These are phyloP conservation scores for Thyridium curvatum DNA, from an alignment of 2,329 filamentous ascomycete genomes.

Conservation along the genomic window DNA sequence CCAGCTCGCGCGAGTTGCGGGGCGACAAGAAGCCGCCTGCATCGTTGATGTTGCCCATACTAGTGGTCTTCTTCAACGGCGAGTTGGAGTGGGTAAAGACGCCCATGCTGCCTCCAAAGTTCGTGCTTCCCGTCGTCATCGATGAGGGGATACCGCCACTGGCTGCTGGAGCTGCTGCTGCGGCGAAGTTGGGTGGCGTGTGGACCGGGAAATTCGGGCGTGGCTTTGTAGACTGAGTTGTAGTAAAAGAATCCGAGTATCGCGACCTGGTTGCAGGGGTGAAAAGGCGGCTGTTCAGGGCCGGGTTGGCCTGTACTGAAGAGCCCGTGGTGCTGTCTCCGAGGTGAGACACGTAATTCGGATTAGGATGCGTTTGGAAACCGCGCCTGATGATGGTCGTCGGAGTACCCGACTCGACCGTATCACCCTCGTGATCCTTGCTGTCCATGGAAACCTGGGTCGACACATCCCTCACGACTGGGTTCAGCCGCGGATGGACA, in stretches of 20 bases:
- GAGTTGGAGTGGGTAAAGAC: conserved; percentile 75
- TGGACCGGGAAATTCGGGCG: conserved; percentile 12
- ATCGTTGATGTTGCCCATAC: conserved; percentile 51
- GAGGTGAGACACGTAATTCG: conserved; percentile 67
- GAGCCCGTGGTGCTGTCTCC: conserved; percentile 49
- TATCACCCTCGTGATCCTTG: conserved; percentile 33
- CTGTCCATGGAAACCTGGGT: conserved; percentile 63
- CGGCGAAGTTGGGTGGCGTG: conserved; percentile 1
- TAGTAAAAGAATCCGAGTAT: conserved; percentile 25
- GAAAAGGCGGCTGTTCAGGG: conserved; percentile 33
- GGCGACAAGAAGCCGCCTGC: conserved; percentile 37
- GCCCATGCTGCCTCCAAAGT: conserved; percentile 68
- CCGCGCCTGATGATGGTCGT: conserved; percentile 62
- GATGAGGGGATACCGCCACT: conserved; percentile 4
- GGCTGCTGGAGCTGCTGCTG: neutral
- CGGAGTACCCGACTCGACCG: conserved; percentile 45
- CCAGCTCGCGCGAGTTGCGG: conserved; percentile 57
- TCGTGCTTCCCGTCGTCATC: conserved; percentile 14
- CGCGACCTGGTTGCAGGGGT: conserved; percentile 27
- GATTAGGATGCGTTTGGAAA: conserved; percentile 79
- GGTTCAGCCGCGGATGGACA: conserved; percentile 84
- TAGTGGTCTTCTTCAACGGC: conserved; percentile 71
- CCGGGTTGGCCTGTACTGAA: conserved; percentile 26
- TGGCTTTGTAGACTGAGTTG: neutral
- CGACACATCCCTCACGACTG: conserved; percentile 68